These are phyloP conservation scores for Pisolithus orientalis DNA, from an alignment of 768 basidiomycete species.

Conservation along the genomic window DNA sequence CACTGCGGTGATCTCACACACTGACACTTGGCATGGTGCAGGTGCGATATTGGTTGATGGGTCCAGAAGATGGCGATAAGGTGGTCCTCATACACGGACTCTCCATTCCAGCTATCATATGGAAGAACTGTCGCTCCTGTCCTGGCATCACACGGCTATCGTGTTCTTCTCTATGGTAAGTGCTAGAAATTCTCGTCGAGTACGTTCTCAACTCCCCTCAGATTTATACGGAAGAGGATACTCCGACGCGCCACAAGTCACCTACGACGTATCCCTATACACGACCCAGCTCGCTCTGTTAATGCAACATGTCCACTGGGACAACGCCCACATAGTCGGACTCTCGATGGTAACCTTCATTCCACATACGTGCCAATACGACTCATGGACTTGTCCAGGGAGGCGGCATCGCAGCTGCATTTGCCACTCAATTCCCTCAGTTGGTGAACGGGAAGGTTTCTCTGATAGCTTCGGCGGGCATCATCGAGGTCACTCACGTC, in stretches of 20 bases:
- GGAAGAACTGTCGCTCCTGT: conserved; percentile 69
- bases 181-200: neutral
- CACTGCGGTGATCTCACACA: neutral
- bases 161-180: conserved; percentile 70
- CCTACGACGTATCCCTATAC: conserved; percentile 59
- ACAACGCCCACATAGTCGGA: conserved; percentile 56
- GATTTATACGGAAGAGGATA: conserved; percentile 82
- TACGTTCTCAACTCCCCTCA: conserved; percentile 20
- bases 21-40: conserved; percentile 17
- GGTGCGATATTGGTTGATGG: conserved; percentile 75
- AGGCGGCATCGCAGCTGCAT: conserved; percentile 66
- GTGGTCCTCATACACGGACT: conserved; percentile 74
- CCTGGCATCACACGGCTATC: conserved; percentile 58
- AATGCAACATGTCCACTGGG: conserved; percentile 74
- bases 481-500: conserved; percentile 48
- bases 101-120: conserved; percentile 69
- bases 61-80: conserved; percentile 61
- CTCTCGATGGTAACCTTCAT: conserved; percentile 59
- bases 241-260: conserved; percentile 69
- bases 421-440: conserved; percentile 64
- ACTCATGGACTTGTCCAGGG: conserved; percentile 39
- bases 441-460: conserved; percentile 60
- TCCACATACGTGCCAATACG: conserved; percentile 8
- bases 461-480: conserved; percentile 63
- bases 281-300: conserved; percentile 77